phyloP scores from a whole-genome alignment of 2,329 filamentous ascomycete species.

The Plectosphaerella sp. region DNA sequence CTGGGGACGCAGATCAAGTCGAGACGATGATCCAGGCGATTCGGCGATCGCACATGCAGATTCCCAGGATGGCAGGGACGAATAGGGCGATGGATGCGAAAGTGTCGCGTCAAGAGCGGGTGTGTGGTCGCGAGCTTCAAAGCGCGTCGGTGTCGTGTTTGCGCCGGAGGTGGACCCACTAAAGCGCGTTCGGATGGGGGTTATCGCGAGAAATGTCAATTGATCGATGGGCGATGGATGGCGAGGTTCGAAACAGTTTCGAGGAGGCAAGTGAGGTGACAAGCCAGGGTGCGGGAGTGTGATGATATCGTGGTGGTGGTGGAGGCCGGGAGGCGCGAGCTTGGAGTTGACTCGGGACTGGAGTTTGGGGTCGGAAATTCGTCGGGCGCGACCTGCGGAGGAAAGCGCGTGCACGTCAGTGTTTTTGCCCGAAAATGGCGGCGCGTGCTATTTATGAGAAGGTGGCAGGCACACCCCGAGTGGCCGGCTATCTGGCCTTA shows the following conservation, averaged over 20 bases:
- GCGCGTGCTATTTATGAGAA: constrained; percentile 43
- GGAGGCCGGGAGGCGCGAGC: background rate
- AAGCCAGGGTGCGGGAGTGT: no score
- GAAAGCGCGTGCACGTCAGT: constrained; percentile 44
- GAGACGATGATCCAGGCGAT: background rate
- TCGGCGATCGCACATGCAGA: constrained; percentile 2
- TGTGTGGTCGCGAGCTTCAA: background rate
- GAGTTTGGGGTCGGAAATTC: background rate
- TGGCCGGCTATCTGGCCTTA: constrained; percentile 31
- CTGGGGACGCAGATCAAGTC: background rate
- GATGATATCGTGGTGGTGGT: background rate
- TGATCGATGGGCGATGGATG: no score
- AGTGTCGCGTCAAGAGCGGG: background rate
- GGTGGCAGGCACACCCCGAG: constrained; percentile 27
- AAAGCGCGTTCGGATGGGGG: no score
- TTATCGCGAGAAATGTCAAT: no score
- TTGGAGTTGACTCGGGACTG: background rate
- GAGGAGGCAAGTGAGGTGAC: no score
- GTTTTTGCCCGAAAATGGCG: constrained; percentile 35
- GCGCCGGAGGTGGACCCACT: background rate
- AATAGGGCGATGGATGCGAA: background rate
- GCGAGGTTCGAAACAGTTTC: no score
- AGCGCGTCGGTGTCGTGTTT: background rate
- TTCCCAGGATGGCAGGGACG: background rate
- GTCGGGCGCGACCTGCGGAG: constrained; percentile 28